Evolutionary conservation across 2,329 filamentous ascomycete species (phyloP).

Genomic region (Colletotrichum scovillei): DNA sequence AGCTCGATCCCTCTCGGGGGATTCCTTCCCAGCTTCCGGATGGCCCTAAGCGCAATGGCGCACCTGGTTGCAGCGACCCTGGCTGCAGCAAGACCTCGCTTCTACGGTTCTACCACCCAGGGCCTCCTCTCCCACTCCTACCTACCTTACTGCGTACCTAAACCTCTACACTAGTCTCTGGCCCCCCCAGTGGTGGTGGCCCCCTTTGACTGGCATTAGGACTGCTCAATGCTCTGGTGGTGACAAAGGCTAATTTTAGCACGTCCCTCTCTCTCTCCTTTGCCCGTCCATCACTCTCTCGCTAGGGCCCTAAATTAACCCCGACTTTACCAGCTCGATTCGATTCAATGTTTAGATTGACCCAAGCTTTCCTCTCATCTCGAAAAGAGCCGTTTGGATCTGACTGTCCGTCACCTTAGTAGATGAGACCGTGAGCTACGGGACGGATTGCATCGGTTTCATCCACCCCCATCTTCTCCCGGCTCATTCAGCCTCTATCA

Average conservation of each 20-base stretch:
- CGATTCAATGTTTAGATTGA: constrained; percentile 14
- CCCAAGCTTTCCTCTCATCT: constrained; percentile 21
- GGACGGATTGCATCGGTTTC: background rate
- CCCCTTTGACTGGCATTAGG: background rate
- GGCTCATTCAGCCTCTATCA: background rate
- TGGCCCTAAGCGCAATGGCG: constrained; percentile 3
- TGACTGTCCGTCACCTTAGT: background rate
- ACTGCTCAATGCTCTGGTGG: background rate
- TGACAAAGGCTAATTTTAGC: constrained; percentile 31
- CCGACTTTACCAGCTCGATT: constrained; percentile 8
- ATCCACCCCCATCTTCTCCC: background rate
- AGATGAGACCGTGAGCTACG: background rate
- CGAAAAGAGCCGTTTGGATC: constrained; percentile 12
- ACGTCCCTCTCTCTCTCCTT: background rate
- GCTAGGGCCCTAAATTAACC: constrained; percentile 13
- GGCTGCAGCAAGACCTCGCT: background rate
- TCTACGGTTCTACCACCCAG: no score
- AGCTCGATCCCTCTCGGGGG: background rate
- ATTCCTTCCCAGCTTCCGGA: background rate
- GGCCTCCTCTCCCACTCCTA: no score
- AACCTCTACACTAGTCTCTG: no score
- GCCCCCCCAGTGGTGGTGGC: background rate
- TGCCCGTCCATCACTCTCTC: background rate
- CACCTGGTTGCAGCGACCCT: constrained; percentile 15
- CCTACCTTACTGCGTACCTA: no score